Base-by-base conservation (phyloP, 2,329 filamentous ascomycete species). In the Neophaeococcomyces mojaviensis region DNA sequence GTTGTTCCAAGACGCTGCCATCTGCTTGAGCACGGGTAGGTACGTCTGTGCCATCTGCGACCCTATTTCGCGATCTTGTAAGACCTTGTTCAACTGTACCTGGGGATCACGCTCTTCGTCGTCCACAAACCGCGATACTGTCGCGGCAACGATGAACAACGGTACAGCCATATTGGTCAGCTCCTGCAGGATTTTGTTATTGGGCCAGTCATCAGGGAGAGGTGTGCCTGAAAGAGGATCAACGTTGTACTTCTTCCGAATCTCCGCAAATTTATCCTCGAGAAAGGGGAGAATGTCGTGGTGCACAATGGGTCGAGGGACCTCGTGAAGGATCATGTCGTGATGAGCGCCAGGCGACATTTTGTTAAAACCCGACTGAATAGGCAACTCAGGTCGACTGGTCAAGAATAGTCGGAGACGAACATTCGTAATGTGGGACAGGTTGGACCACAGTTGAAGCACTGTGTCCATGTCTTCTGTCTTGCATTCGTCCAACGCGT, bases 401-500 rank as follows among this genome's bases (percentile, higher is more conserved):
- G 60, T 61, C 6, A 61, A n/a, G 30, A 62, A 56, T 9, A 59
- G 20, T 15, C 54, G 54, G 8, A 61, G 16, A 4, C 24, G 48
- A 7, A 61, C 3, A 13, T 49, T 44, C 5, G 49, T 49, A 0
- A 52, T 18, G 9, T 52, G 47, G 8, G 56, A 46, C 8, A 61
- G 36, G 40, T 15, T 16, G 24, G 30, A 43, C 32, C 40, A 43
- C 15, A 61, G 41, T 26, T 47, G 39, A 28, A 64, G 42, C 34
- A 64, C 51, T 3, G 40, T 22, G 19, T 45, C 10, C 1, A 61
- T 42, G 20, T 59, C 50, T n/a, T 53, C 20, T 31, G 56, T 49
- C 19, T 60, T 55, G 38, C 52, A 59, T 47, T 63, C 58, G 42
- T 65, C 59, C 10, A 63, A 47, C 10, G 60, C 58, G 49, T 64